Evolutionary conservation across 202 grass and related monocot genomes (phyloP).

Genomic region (Eragrostis tef): DNA sequence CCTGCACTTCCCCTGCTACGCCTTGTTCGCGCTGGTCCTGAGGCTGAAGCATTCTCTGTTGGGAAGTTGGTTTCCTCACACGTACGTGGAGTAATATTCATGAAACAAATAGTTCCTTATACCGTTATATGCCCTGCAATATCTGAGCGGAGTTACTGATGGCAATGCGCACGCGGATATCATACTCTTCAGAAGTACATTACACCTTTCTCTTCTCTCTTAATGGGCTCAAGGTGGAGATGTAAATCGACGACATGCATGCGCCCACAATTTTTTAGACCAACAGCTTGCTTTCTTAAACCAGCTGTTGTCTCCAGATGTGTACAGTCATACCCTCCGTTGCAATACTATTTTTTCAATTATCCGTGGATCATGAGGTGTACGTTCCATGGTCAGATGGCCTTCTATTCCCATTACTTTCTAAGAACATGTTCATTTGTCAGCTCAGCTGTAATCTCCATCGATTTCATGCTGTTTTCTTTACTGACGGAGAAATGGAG

Average conservation of each 20-base stretch:
- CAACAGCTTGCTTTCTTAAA: slow-evolving; percentile 11
- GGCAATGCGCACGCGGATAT: background rate
- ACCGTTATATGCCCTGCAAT: background rate
- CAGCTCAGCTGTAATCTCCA: too few relatives aligned
- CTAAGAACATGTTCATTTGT: too few relatives aligned
- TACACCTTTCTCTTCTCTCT: background rate
- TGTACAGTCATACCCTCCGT: background rate
- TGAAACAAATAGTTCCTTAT: background rate
- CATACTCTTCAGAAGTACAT: slow-evolving; percentile 3
- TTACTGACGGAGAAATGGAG: too few relatives aligned
- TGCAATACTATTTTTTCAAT: background rate
- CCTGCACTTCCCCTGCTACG: slow-evolving; percentile 90
- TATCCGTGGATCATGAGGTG: too few relatives aligned
- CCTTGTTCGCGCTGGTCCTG: slow-evolving; percentile 61
- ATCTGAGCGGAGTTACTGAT: background rate
- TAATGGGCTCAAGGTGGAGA: background rate
- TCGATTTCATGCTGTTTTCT: too few relatives aligned
- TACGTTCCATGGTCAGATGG: too few relatives aligned
- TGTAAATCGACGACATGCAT: slow-evolving; percentile 5
- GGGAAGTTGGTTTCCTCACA: slow-evolving; percentile 64
- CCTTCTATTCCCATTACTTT: too few relatives aligned
- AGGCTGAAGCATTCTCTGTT: slow-evolving; percentile 65
- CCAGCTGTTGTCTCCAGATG: background rate
- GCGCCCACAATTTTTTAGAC: background rate
- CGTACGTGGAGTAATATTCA: slow-evolving; percentile 13